A percentile compares a stretch with the other conserved stretches of the same genome.
Conservation (phyloP, 2,329 filamentous ascomycete species). For the Pestalotiopsis sp. region DNA sequence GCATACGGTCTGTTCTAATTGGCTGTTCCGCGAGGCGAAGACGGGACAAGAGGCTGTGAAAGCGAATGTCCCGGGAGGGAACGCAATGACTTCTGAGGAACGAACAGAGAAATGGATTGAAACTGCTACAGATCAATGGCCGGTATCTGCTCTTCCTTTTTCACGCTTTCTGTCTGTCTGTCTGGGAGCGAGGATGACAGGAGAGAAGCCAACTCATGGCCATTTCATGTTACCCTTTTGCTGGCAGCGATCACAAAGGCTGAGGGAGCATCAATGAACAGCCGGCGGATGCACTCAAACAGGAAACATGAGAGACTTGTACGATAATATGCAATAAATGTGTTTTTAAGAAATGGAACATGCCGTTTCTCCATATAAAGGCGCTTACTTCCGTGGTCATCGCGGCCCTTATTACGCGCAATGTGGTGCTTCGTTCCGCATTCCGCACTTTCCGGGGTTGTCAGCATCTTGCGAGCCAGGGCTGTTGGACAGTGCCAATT, state of each 20-base stretch:
- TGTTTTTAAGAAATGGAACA: no score
- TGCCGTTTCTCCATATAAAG: neutral
- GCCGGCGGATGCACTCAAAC: no score
- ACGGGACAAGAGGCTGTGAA: neutral
- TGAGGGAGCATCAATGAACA: no score
- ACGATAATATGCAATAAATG: no score
- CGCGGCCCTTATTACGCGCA: neutral
- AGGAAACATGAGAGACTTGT: no score
- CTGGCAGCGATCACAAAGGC: no score
- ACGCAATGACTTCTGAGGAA: neutral
- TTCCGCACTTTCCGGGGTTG: neutral
- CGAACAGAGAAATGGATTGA: neutral
- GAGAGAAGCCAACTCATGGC: no score
- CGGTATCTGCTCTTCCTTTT: no score
- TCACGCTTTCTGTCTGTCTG: no score
- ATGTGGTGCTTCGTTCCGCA: neutral
- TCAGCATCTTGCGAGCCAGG: neutral
- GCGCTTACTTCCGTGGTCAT: neutral
- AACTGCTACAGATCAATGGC: neutral
- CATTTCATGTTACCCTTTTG: no score
- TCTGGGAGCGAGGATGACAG: no score
- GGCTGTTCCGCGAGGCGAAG: neutral
- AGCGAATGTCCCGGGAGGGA: neutral
- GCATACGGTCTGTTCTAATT: neutral
- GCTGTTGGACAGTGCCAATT: neutral